Conservation (phyloP, 1,284 basidiomycete genomes). For the Leccinum subatratum region DNA sequence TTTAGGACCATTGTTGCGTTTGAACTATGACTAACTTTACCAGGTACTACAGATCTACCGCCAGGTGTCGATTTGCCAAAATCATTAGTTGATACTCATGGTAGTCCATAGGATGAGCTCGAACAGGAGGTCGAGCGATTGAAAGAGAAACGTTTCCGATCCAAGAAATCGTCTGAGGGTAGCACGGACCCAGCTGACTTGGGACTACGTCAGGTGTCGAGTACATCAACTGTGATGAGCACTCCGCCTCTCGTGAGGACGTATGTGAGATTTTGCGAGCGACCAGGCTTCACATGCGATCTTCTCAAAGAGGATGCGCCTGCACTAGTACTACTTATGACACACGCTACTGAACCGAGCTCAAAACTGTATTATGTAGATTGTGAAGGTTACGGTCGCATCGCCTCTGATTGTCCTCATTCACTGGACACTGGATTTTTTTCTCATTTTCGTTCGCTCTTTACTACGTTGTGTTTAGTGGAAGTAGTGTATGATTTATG, state of each 20-base stretch:
- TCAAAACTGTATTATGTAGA: too few relatives aligned
- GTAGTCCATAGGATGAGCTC: constrained; percentile 66
- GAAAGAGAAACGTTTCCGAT: constrained; percentile 60
- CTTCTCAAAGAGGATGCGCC: constrained; percentile 45
- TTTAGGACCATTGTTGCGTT: constrained; percentile 18
- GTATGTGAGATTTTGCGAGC: constrained; percentile 81
- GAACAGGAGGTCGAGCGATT: constrained; percentile 78
- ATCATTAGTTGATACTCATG: constrained; percentile 6
- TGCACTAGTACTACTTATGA: neutral
- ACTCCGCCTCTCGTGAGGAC: constrained; percentile 30
- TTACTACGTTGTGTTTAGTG: constrained; percentile 9
- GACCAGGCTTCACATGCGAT: constrained; percentile 71
- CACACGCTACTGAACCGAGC: too few relatives aligned
- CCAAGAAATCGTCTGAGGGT: constrained; percentile 55
- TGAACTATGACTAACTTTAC: constrained; percentile 13
- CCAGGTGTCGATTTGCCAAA: constrained; percentile 47
- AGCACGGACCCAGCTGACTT: constrained; percentile 38
- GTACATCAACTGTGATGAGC: constrained; percentile 25
- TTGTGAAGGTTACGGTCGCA: too few relatives aligned
- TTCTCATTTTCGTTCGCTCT: constrained; percentile 43
- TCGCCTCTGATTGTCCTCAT: constrained; percentile 60
- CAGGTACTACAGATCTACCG: constrained; percentile 68
- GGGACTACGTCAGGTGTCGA: constrained; percentile 26
- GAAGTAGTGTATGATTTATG: constrained; percentile 15
- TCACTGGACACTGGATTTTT: constrained; percentile 53